phyloP scores from a whole-genome alignment of 805 yeast species.

The Wickerhamomyces bisporus region DNA sequence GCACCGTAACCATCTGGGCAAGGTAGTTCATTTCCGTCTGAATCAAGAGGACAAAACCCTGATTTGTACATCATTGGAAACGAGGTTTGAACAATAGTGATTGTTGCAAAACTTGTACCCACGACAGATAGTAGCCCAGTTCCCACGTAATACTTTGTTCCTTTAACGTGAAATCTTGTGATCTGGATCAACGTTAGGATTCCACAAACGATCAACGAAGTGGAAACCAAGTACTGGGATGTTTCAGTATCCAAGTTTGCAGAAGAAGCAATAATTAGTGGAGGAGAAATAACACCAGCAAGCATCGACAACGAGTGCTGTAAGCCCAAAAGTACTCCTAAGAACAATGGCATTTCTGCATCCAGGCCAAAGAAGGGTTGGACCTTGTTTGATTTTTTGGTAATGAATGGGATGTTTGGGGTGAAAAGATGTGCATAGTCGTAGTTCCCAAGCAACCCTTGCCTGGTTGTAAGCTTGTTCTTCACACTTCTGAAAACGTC shows the following conservation, averaged over 20 bases:
- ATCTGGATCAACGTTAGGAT: constrained; percentile 70
- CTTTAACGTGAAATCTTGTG: constrained; percentile 70
- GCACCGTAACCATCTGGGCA: constrained; percentile 92
- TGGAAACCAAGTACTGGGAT: constrained; percentile 65
- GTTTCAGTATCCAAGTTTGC: constrained; percentile 51
- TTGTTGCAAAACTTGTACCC: constrained; percentile 88
- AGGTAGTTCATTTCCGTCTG: constrained; percentile 62
- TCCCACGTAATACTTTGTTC: constrained; percentile 74
- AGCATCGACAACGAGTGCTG: constrained; percentile 89
- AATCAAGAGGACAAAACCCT: constrained; percentile 61
- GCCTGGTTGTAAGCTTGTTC: constrained; percentile 58
- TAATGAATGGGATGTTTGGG: constrained; percentile 70
- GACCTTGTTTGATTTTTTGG: constrained; percentile 37
- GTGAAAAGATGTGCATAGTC: constrained; percentile 76
- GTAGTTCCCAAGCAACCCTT: constrained; percentile 84
- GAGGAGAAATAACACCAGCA: constrained; percentile 87
- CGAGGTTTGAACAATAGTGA: constrained; percentile 70
- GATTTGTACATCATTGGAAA: constrained; percentile 73
- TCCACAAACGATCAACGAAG: constrained; percentile 66
- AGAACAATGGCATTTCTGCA: constrained; percentile 72
- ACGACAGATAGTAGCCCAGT: constrained; percentile 88
- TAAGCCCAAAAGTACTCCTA: constrained; percentile 75
- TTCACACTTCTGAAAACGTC: not conserved
- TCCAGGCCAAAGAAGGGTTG: constrained; percentile 84
- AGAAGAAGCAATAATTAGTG: constrained; percentile 59